A percentile compares a stretch with the other conserved stretches of the same genome.
Evolutionary conservation across 2,329 filamentous ascomycete species (phyloP).

Genomic region (Fusarium neocosmosporiellum): DNA sequence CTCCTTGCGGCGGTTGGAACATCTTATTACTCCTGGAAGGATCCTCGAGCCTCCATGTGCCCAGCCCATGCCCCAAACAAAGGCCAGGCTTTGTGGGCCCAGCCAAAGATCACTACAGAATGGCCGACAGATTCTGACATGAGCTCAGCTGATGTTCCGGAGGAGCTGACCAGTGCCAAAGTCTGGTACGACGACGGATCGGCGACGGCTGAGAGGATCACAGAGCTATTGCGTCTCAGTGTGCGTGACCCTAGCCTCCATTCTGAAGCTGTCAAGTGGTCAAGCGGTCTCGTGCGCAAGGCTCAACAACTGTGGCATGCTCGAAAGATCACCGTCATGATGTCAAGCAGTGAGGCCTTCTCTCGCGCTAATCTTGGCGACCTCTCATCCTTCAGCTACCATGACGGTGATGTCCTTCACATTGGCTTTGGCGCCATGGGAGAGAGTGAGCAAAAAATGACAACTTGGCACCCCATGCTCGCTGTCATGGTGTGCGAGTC

Average conservation of each 20-base stretch:
- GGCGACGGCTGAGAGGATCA: background rate
- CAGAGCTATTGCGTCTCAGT: background rate
- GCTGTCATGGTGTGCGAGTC: constrained; percentile 11
- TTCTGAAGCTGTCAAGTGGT: background rate
- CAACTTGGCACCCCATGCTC: constrained; percentile 4
- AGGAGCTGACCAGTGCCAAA: background rate
- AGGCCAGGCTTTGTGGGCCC: background rate
- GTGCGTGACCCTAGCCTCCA: background rate
- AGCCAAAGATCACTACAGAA: background rate
- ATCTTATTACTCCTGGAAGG: constrained; percentile 23
- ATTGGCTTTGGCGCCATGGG: constrained; percentile 9
- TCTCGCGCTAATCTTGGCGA: background rate
- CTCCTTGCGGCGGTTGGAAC: constrained; percentile 18
- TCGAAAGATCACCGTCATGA: background rate
- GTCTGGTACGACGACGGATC: background rate
- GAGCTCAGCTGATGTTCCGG: background rate
- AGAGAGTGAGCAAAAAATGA: background rate
- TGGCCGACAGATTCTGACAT: background rate
- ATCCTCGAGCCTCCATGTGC: background rate
- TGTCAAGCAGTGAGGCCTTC: background rate
- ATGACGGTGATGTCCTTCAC: background rate
- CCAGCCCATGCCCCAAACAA: background rate
- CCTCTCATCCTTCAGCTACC: background rate
- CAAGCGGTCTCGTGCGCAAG: background rate
- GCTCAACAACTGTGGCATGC: background rate